Base-by-base conservation (phyloP, 495 filamentous ascomycete genomes). In the Talaromyces adpressus region DNA sequence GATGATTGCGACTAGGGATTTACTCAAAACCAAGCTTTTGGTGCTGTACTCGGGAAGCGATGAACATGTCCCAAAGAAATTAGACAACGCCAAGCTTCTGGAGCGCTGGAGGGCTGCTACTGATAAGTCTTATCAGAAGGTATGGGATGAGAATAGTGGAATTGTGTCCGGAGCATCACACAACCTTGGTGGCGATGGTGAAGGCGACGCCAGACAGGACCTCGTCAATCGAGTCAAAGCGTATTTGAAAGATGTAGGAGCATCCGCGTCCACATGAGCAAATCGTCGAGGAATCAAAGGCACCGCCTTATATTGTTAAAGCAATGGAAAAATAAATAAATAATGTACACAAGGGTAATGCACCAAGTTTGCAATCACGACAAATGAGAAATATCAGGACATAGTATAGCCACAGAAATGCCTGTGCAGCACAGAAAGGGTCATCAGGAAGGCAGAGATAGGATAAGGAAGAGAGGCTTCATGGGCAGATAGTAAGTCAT, bases 21-120 rank as follows among this genome's bases (percentile, higher is more conserved):
- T 86, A 11, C 59, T 93, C 45, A 75, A 85, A 65, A 66, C 68
- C 2, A 75, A 72, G 53, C 34, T 84, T n/a, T 59, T 77, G 64
- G 72, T 78, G 20, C 71, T 97, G 63, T 87, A 86, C 63, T 88
- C 89, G 2, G 91, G 80, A 1, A 76, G 74, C 30, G 94, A 98
- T 77, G 83, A 92, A 76, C 85, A 82, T 76, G 84, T 90, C 56
- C 85, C 90, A 1, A 59, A 70, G 5, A 73, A 56, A 23, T 72
- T 92, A 20, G 86, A 96, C 71, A 89, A 90, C 67, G 69, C 79
- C 47, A 79, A 66, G 14, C 70, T 96, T 66, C 64, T 97, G 58
- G 64, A 74, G 57, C 78, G 73, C 63, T 97, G 92, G 92, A 74
- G 66, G 77, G 68, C 64, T 88, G 92, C 91, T 73, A 78, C 65